Conservation (phyloP, 805 yeast genomes). For the Pichia heedii region DNA sequence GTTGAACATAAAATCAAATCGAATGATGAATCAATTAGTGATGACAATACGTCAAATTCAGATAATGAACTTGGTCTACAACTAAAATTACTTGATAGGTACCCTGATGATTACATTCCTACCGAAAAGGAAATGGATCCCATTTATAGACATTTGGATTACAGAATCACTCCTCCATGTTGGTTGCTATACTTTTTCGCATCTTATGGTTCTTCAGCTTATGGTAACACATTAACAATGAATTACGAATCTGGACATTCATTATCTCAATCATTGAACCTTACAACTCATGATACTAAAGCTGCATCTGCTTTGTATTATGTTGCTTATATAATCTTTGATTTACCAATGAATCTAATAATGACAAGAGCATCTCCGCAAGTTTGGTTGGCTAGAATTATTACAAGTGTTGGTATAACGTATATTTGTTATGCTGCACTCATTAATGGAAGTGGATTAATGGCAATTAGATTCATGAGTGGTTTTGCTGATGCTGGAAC, state of each 20-base stretch:
- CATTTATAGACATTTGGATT: slow-evolving; percentile 55
- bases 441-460: slow-evolving; percentile 46
- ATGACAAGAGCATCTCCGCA: slow-evolving; percentile 85
- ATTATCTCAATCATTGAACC: slow-evolving; percentile 38
- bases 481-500: slow-evolving; percentile 80
- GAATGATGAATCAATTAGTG: background rate
- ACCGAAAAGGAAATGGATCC: slow-evolving; percentile 35
- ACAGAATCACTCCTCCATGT: slow-evolving; percentile 69
- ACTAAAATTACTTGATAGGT: background rate
- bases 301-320: slow-evolving; percentile 74
- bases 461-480: slow-evolving; percentile 61
- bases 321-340: slow-evolving; percentile 78
- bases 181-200: slow-evolving; percentile 75
- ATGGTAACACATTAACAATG: slow-evolving; percentile 78
- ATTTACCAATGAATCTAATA: slow-evolving; percentile 77
- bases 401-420: slow-evolving; percentile 67
- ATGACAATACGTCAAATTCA: background rate
- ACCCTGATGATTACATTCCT: slow-evolving; percentile 12
- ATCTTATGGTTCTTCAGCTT: slow-evolving; percentile 69
- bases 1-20: too few species aligned
- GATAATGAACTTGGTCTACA: background rate
- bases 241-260: slow-evolving; percentile 56
- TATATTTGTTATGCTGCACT: slow-evolving; percentile 66
- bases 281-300: slow-evolving; percentile 50
- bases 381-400: slow-evolving; percentile 74